phyloP scores from a whole-genome alignment of 352 stramenopile species.

The Phytophthora sojae region DNA sequence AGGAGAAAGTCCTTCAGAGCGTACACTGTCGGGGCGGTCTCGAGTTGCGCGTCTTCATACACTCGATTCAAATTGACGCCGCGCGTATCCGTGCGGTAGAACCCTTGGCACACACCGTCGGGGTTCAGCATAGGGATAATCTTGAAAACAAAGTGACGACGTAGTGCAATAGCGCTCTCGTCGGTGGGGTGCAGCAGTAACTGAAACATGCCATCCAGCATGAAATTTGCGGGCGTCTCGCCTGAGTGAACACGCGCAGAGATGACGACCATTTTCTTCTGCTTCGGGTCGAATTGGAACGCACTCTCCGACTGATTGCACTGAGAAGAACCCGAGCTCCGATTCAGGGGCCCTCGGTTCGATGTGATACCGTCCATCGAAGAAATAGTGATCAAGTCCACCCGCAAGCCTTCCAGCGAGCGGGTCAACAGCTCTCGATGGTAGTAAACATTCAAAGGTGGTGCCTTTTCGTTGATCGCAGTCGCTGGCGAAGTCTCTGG shows the following conservation, averaged over 20 bases:
- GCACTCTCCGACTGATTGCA: constrained; percentile 34
- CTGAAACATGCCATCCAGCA: constrained; percentile 92
- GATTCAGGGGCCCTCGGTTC: constrained; percentile 5
- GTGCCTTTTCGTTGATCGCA: neutral
- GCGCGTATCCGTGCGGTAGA: constrained; percentile 87
- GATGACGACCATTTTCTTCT: constrained; percentile 72
- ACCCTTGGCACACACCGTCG: constrained; percentile 89
- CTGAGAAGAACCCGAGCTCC: constrained; percentile 17
- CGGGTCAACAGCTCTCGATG: constrained; percentile 79
- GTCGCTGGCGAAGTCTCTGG: neutral
- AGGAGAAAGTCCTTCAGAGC: constrained; percentile 65
- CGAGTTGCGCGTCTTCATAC: constrained; percentile 66
- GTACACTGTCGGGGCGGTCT: constrained; percentile 72
- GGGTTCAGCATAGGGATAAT: constrained; percentile 94
- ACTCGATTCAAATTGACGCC: constrained; percentile 93
- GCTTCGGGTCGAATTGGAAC: constrained; percentile 34
- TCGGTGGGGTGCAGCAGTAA: constrained; percentile 72
- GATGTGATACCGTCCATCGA: constrained; percentile 52
- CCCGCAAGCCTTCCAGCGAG: constrained; percentile 63
- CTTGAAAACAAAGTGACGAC: constrained; percentile 89
- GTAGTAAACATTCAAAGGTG: constrained; percentile 69
- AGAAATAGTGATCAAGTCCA: constrained; percentile 91
- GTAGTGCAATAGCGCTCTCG: constrained; percentile 66
- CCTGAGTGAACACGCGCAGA: constrained; percentile 87
- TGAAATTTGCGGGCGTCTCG: constrained; percentile 88